Evolutionary conservation across 1,284 basidiomycete genomes (phyloP).

Genomic region (Sparassis latifolia): DNA sequence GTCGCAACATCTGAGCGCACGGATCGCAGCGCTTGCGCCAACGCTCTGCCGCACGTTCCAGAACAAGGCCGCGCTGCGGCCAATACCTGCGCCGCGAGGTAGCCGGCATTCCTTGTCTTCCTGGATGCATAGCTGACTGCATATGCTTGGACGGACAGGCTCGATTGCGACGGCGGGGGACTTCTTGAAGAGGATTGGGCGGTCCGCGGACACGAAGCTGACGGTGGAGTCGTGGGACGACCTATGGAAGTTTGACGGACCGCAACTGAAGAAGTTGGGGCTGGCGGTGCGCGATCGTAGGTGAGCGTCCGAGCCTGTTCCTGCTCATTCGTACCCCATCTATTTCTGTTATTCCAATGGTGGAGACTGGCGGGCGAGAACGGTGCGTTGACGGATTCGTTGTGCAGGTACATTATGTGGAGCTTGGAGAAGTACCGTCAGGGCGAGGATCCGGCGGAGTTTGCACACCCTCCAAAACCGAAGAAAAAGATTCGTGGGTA

Average conservation of each 20-base stretch:
- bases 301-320: conserved; percentile 28
- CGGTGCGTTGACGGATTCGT: background rate
- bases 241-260: conserved; percentile 57
- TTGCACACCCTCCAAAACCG: conserved; percentile 57
- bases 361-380: background rate
- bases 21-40: background rate
- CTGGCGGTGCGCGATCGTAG: conserved; percentile 60
- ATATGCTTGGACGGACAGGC: conserved; percentile 22
- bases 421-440: conserved; percentile 73
- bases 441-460: conserved; percentile 46
- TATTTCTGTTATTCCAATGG: too few relatives aligned
- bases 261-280: conserved; percentile 57
- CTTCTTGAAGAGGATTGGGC: conserved; percentile 72
- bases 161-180: conserved; percentile 43
- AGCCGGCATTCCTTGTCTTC: conserved; percentile 8
- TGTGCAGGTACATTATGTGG: conserved; percentile 72
- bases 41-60: conserved; percentile 31
- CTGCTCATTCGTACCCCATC: background rate
- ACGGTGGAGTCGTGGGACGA: conserved; percentile 56
- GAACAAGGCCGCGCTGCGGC: conserved; percentile 31
- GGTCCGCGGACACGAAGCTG: conserved; percentile 56
- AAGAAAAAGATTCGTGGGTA: conserved; percentile 77
- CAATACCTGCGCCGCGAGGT: conserved; percentile 26
- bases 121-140: conserved; percentile 5
- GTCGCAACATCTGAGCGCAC: conserved; percentile 2